Base-by-base conservation (phyloP, 2,329 filamentous ascomycete genomes). In the Trichoderma koningiopsis region DNA sequence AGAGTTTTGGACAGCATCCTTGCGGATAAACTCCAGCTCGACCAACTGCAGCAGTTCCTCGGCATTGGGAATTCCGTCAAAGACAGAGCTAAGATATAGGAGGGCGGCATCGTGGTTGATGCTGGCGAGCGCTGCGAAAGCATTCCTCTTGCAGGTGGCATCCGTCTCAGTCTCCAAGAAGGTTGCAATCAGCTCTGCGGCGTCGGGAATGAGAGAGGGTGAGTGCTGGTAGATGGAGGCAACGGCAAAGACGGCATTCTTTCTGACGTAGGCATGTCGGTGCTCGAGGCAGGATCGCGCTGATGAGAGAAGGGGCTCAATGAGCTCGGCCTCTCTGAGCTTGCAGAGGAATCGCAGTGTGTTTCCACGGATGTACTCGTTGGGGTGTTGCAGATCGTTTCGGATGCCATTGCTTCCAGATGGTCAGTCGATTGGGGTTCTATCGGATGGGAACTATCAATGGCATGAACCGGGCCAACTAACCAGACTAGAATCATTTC, bases 401-500 rank as follows among this genome's bases (percentile, higher is more conserved):
- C 95, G 91, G 77, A 99, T 98, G 73, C 96, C 96, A 82, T 99
- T 99, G 82, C 95, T 97, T 76, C 67, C 64, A 2, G n/a, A 59
- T 33, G 55, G 63, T 70, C 63, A 70, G 64, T 43, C 40, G 27
- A 10, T 22, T 49, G 33, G 27, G 7, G 14, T 10, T 29, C 24
- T 40, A n/a, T 29, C 27, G 31, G 22, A n/a, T 33, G 16, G 4
- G 35, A 27, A 16, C 4, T n/a, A 52, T 8, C 58, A 57, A 68
- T 63, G n/a, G 49, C 52, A 31, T 2, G 8, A 11, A 33, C 14
- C 13, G 40, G 13, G 11, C 65, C 37, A 68, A 70, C 78, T 58
- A 75, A 97, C 95, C 96, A 99, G 76, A 99, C 96, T 77, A 99
- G 84, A 80, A 99, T 99, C 93, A 97, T 98, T 84, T 99, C 96